phyloP scores from a whole-genome alignment of 164 flowering plant species.

The Stephania yunnanensis region DNA sequence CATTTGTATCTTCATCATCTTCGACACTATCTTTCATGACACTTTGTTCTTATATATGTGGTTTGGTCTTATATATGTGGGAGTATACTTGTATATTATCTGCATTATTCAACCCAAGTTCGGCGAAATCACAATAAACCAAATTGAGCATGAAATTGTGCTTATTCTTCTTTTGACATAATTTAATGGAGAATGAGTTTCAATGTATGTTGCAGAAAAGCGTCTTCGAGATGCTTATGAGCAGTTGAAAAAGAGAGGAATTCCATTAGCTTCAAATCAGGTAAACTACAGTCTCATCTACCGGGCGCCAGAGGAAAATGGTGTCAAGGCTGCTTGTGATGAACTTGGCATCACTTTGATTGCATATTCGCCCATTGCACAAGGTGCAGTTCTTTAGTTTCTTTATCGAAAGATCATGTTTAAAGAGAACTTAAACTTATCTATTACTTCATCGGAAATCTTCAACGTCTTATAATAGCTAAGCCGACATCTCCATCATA shows the following conservation, averaged over 20 bases:
- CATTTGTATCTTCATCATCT: background rate
- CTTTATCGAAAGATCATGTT: too few species aligned
- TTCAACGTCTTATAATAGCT: background rate
- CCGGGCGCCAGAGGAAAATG: constrained; percentile 84
- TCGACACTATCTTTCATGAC: background rate
- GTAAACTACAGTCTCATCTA: constrained; percentile 97
- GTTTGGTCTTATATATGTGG: background rate
- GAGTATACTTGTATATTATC: too few species aligned
- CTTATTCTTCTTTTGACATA: background rate
- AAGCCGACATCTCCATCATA: background rate
- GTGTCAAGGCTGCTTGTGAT: constrained; percentile 92
- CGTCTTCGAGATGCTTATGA: constrained; percentile 79
- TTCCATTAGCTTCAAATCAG: constrained; percentile 93
- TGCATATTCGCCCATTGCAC: constrained; percentile 95
- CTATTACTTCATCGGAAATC: background rate
- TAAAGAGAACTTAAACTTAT: too few species aligned
- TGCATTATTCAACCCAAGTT: too few species aligned
- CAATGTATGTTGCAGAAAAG: constrained; percentile 42
- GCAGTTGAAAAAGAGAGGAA: constrained; percentile 76
- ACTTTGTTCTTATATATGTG: background rate
- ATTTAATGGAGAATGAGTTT: background rate
- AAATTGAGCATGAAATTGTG: too few species aligned
- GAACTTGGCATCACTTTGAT: constrained; percentile 92
- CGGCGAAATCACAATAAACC: too few species aligned
- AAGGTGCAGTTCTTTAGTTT: constrained; percentile 44